phyloP scores from a whole-genome alignment of 768 basidiomycete species.

The Dacryopinax primogenitus region DNA sequence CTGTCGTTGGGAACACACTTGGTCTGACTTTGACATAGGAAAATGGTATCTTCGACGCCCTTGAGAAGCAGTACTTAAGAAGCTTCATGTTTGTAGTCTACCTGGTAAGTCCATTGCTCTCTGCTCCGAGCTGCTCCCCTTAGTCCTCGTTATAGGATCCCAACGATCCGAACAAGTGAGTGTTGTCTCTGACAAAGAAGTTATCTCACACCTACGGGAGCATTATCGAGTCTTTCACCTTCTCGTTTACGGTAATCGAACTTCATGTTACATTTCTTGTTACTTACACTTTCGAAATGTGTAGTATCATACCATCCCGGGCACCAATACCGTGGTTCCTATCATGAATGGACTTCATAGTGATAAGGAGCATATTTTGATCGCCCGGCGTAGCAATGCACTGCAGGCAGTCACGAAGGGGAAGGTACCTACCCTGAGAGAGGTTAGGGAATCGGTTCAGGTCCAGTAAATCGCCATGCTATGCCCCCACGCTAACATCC shows the following conservation, averaged over 20 bases:
- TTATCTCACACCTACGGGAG: conserved; percentile 28
- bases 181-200: conserved; percentile 11
- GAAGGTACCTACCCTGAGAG: conserved; percentile 55
- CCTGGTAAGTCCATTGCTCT: conserved; percentile 37
- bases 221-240: conserved; percentile 78
- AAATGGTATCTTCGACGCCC: conserved; percentile 72
- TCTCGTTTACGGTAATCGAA: conserved; percentile 57
- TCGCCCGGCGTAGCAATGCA: conserved; percentile 35
- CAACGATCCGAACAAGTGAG: conserved; percentile 72
- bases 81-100: conserved; percentile 81
- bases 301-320: conserved; percentile 59
- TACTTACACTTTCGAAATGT: background rate
- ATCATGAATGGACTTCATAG: conserved; percentile 56
- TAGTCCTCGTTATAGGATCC: conserved; percentile 41
- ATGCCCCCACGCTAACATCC: background rate
- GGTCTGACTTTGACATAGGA: conserved; percentile 39
- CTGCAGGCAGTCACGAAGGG: conserved; percentile 47
- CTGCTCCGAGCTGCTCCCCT: background rate
- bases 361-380: conserved; percentile 39
- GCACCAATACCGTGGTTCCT: conserved; percentile 46
- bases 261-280: background rate
- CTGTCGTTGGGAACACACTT: conserved; percentile 12
- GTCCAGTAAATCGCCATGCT: conserved; percentile 27
- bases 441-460: conserved; percentile 73
- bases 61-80: conserved; percentile 70